These are phyloP conservation scores for Diaporthe helianthi DNA, from an alignment of 2,329 filamentous ascomycete species.

Conservation along the genomic window DNA sequence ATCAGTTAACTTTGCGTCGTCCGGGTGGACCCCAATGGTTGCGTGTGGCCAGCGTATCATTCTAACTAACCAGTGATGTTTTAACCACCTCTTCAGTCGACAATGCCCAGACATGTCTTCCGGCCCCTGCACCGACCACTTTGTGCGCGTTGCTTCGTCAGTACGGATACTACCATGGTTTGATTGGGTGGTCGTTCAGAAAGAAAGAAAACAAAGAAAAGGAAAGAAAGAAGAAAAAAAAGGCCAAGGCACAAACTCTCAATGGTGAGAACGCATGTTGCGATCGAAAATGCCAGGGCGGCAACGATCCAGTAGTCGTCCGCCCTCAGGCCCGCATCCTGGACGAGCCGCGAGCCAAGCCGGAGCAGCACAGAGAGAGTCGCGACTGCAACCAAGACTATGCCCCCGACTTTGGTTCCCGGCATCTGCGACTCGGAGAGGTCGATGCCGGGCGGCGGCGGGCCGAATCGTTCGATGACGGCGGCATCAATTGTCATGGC, in stretches of 20 bases:
- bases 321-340: conserved; percentile 4
- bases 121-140: neutral
- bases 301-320: neutral
- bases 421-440: conserved; percentile 17
- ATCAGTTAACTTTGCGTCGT: neutral
- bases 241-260: neutral
- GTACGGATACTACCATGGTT: neutral
- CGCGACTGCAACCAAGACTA: conserved; percentile 3
- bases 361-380: conserved; percentile 17
- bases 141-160: neutral
- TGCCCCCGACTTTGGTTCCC: neutral
- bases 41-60: neutral
- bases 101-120: conserved; percentile 16
- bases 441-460: conserved; percentile 18
- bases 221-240: too few relatives aligned
- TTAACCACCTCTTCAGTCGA: neutral
- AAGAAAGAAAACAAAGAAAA: too few relatives aligned
- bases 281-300: neutral
- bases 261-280: conserved; percentile 1
- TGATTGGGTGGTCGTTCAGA: too few relatives aligned
- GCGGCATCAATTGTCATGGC: conserved; percentile 20
- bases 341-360: conserved; percentile 12
- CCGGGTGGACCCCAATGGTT: neutral
- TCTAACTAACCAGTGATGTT: neutral
- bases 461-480: conserved; percentile 17